Conservation (phyloP, 1,284 basidiomycete species). For the Apiotrichum mycotoxinovorans region DNA sequence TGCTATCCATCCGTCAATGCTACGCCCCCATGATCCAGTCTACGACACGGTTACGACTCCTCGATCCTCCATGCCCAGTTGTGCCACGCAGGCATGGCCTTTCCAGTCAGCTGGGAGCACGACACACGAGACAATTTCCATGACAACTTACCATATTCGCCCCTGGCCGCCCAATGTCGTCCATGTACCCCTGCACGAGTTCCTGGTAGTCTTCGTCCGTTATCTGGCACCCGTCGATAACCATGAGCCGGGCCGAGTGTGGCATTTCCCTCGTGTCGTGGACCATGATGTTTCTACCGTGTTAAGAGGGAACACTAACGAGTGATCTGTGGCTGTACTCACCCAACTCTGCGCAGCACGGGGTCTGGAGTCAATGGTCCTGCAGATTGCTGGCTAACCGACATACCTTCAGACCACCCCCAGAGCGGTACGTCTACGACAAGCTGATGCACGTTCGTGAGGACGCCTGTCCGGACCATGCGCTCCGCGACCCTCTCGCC, state of each 20-base stretch:
- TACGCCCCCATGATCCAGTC: too few species aligned
- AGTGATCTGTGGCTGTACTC: background rate
- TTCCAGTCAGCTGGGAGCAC: background rate
- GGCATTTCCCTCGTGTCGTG: slow-evolving; percentile 1
- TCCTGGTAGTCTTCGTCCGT: background rate
- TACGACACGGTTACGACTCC: background rate
- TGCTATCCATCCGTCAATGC: too few species aligned
- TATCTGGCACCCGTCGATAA: slow-evolving; percentile 3
- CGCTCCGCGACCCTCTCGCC: background rate
- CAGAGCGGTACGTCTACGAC: background rate
- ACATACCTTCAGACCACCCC: slow-evolving; percentile 9
- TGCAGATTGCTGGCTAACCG: background rate
- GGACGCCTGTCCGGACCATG: background rate
- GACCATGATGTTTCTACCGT: slow-evolving; percentile 2
- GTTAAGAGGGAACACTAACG: background rate
- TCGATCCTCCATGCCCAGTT: slow-evolving; percentile 5
- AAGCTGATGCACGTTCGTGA: background rate
- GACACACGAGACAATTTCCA: too few species aligned
- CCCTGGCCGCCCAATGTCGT: background rate
- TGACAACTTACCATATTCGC: background rate
- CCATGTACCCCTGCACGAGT: background rate
- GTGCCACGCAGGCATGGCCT: slow-evolving; percentile 6
- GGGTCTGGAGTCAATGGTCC: background rate
- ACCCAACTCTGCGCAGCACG: background rate
- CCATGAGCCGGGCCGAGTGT: background rate